Evolutionary conservation across 768 basidiomycete species (phyloP), one percentile per base, ranked within the genome.

Genomic region (Sistotremastrum suecicum): DNA sequence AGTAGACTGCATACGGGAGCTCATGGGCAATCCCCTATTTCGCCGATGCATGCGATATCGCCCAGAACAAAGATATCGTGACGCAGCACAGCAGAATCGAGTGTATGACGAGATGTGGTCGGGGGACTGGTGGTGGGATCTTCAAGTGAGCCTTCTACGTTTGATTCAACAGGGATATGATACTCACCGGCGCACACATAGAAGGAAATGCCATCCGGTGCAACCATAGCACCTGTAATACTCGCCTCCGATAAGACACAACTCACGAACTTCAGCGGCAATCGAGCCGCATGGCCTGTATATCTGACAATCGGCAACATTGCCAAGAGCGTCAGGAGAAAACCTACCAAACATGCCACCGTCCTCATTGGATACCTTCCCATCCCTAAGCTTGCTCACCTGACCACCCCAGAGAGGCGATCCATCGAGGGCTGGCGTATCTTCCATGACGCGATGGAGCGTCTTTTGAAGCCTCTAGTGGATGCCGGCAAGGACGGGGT

Each of bases 161-260:
- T 20, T 28, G 9, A n/a, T 28, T 11, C 31, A 30, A 9, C 34
- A 20, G 32, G n/a, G 30, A 3, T 28, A 9, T 7, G 28, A 1
- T 4, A 12, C 32, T 3, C 3, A 4, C 9, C 5, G 7, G 12
- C 10, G 4, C 10, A 34, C 4, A 30, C 31, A 42, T 50, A 46
- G 48, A 42, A 29, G 46, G 48, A 33, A 34, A 50, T 49, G 37
- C 60, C 60, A 28, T 10, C 1, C 9, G 53, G 49, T 5, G 63
- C 61, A 1, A 62, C 66, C 2, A 55, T 70, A 3, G 53, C 66
- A 0, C 71, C 70, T 0, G 41, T 75, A 4, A 70, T 74, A n/a
- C 52, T 75, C 2, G 61, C 68, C 0, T 62, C 68, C 0, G 69
- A 75, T 54, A 73, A 72, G 43, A 72, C 68, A 0, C 58, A 63